Evolutionary conservation across 2,329 filamentous ascomycete species (phyloP).

Genomic region (Ophiostoma sp.): DNA sequence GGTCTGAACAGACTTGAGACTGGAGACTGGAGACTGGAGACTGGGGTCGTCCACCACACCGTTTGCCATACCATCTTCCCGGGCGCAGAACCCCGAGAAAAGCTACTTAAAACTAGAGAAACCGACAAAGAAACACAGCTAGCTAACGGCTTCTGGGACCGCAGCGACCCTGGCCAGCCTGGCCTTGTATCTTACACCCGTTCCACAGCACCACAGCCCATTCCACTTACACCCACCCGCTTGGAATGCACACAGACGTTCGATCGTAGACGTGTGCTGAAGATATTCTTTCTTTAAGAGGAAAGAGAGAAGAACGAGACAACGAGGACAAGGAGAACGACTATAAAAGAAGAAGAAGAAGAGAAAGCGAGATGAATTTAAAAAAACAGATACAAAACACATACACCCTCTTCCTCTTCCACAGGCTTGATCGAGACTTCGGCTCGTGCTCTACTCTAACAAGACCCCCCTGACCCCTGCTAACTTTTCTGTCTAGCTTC

Average conservation of each 20-base stretch:
- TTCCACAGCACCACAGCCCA: not conserved
- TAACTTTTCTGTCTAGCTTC: not conserved
- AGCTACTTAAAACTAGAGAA: conserved; percentile 1
- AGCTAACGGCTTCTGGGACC: not conserved
- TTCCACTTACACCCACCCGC: too few relatives aligned
- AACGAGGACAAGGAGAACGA: not conserved
- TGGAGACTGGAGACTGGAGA: conserved; percentile 11
- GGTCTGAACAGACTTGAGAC: not conserved
- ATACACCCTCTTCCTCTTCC: not conserved
- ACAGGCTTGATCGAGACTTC: not conserved
- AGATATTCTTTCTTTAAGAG: too few relatives aligned
- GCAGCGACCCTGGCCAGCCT: not conserved
- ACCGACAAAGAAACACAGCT: not conserved
- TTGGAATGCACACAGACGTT: too few relatives aligned
- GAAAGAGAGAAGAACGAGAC: too few relatives aligned
- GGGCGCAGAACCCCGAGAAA: not conserved
- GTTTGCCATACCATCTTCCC: conserved; percentile 5
- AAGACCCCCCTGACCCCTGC: not conserved
- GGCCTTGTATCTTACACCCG: not conserved
- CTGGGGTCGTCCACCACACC: not conserved
- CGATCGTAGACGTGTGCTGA: too few relatives aligned
- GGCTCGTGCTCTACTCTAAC: not conserved
- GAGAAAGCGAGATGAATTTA: not conserved
- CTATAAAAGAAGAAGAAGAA: not conserved
- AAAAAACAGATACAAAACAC: not conserved